phyloP scores from a whole-genome alignment of 1,284 basidiomycete genomes.

The Cryptococcus amylolentus region DNA sequence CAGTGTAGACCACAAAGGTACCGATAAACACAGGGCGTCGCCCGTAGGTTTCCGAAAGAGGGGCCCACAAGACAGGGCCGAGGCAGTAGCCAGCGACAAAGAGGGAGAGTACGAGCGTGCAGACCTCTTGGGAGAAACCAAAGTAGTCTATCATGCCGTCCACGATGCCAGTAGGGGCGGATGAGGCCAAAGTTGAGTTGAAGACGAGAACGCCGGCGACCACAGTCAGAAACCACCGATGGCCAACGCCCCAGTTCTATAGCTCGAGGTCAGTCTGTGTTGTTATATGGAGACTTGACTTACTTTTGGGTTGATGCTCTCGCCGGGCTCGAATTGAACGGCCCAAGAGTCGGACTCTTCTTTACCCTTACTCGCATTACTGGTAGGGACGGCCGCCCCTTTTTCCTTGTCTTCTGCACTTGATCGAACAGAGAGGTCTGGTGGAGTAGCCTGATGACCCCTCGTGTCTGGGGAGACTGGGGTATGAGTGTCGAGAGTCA shows the following conservation, averaged over 20 bases:
- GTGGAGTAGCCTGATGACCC: too few relatives aligned
- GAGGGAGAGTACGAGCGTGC: conserved; percentile 47
- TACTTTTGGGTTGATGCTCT: conserved; percentile 46
- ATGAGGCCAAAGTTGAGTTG: conserved; percentile 57
- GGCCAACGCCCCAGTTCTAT: conserved; percentile 60
- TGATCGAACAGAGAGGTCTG: too few relatives aligned
- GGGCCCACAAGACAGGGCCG: conserved; percentile 61
- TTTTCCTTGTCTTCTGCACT: too few relatives aligned
- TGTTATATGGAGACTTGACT: conserved; percentile 8
- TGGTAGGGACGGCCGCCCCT: too few relatives aligned
- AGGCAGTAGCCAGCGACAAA: conserved; percentile 53
- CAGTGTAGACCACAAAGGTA: conserved; percentile 63
- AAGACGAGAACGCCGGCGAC: conserved; percentile 62
- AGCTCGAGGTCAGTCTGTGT: not conserved
- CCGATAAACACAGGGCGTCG: conserved; percentile 64
- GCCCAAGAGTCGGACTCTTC: conserved; percentile 40
- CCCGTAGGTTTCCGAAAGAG: conserved; percentile 56
- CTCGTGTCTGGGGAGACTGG: too few relatives aligned
- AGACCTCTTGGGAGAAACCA: conserved; percentile 58
- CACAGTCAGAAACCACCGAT: conserved; percentile 64
- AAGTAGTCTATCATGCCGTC: conserved; percentile 55
- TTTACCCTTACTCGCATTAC: conserved; percentile 15
- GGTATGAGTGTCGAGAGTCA: too few relatives aligned
- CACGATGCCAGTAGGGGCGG: conserved; percentile 43
- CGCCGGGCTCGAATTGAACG: conserved; percentile 45